These are phyloP conservation scores for Ramaria sp. DNA, from an alignment of 768 basidiomycete genomes.

Conservation along the genomic window DNA sequence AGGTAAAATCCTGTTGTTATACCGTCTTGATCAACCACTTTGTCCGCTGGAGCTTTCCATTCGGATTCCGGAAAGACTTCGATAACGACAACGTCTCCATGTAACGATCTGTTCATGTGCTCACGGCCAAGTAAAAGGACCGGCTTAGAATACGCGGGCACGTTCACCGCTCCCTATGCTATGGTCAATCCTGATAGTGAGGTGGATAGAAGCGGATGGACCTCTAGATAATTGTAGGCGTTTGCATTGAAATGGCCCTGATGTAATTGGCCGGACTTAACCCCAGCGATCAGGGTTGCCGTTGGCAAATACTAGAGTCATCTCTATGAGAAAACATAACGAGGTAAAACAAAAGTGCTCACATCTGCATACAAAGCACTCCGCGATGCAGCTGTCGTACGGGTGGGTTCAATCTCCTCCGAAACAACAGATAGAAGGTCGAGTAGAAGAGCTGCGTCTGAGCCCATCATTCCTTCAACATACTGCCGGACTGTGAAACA, in stretches of 20 bases:
- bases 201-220: conserved; percentile 20
- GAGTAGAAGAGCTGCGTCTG: conserved; percentile 44
- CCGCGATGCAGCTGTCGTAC: conserved; percentile 34
- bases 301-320: conserved; percentile 62
- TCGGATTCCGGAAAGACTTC: conserved; percentile 78
- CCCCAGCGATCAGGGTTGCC: conserved; percentile 62
- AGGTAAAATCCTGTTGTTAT: conserved; percentile 14
- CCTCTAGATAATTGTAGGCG: conserved; percentile 93
- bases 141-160: conserved; percentile 62
- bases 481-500: conserved; percentile 55
- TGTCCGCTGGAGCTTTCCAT: conserved; percentile 88
- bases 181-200: neutral
- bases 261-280: conserved; percentile 74
- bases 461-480: conserved; percentile 60
- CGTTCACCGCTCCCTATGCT: conserved; percentile 66
- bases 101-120: conserved; percentile 91
- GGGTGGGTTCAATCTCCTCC: conserved; percentile 54
- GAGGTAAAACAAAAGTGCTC: conserved; percentile 11
- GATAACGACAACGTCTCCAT: conserved; percentile 88
- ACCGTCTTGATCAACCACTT: conserved; percentile 93
- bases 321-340: neutral
- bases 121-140: conserved; percentile 80
- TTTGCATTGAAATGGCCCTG: conserved; percentile 96
- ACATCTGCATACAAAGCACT: conserved; percentile 72
- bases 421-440: conserved; percentile 72